Conservation (phyloP, 2,329 filamentous ascomycete genomes). For the Phialocephala subalpina region DNA sequence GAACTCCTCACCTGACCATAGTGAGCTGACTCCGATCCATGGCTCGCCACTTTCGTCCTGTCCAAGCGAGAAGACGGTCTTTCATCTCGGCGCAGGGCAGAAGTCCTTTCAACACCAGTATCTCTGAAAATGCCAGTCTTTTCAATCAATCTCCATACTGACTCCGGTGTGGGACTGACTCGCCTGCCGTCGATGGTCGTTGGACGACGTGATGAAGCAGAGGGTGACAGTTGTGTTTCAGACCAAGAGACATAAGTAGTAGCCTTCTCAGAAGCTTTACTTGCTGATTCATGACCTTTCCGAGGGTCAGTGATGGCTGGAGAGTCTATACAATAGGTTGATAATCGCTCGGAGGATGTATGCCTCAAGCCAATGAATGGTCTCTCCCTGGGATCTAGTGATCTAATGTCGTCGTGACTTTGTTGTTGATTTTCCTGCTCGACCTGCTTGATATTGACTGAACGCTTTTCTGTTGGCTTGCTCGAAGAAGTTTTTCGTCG, state of each 20-base stretch:
- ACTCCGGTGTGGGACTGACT: constrained; percentile 36
- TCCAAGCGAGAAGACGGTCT: constrained; percentile 1
- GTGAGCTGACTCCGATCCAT: not conserved
- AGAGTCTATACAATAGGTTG: not conserved
- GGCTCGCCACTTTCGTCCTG: not conserved
- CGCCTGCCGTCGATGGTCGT: constrained; percentile 6
- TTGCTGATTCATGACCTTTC: constrained; percentile 8
- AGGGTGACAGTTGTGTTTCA: constrained; percentile 35
- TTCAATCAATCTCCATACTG: constrained; percentile 34
- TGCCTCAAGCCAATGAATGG: constrained; percentile 11
- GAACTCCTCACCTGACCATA: not conserved
- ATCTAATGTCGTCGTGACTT: not conserved
- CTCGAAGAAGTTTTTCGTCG: constrained; percentile 2
- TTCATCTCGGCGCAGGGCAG: not conserved
- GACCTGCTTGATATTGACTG: constrained; percentile 17
- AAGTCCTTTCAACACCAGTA: constrained; percentile 34
- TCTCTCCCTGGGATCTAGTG: not conserved
- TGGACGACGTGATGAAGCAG: constrained; percentile 3
- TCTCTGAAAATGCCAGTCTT: constrained; percentile 39
- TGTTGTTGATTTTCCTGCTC: constrained; percentile 10
- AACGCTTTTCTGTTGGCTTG: constrained; percentile 9
- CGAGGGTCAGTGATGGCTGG: not conserved
- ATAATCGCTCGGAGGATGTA: constrained; percentile 5
- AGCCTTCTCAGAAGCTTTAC: constrained; percentile 23
- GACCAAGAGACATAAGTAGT: constrained; percentile 40